Evolutionary conservation across 345 rosid species (phyloP).

Genomic region (Eucalyptus cloeziana): DNA sequence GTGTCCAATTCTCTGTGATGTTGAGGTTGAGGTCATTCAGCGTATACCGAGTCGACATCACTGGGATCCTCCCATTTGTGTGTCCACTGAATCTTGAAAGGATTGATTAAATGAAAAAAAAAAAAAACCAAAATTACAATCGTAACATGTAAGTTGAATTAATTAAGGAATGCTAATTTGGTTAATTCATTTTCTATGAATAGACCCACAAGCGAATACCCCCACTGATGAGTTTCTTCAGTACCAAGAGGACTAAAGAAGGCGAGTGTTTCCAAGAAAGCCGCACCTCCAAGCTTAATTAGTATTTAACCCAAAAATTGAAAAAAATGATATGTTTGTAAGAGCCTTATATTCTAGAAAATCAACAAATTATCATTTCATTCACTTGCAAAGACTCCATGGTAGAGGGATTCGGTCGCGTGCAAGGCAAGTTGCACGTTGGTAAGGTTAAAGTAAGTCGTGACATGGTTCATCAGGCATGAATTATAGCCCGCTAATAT

Average conservation of each 20-base stretch:
- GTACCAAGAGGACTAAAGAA: slow-evolving; percentile 38
- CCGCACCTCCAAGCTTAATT: slow-evolving; percentile 11
- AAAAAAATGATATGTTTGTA: neutral
- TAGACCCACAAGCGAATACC: slow-evolving; percentile 61
- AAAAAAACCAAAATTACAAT: neutral
- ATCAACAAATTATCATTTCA: neutral
- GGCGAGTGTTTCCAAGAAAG: slow-evolving; percentile 37
- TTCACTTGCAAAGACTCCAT: slow-evolving; percentile 62
- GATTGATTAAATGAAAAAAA: too few relatives aligned
- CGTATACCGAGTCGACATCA: slow-evolving; percentile 38
- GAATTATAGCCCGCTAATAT: slow-evolving; percentile 90
- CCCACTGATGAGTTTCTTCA: slow-evolving; percentile 40
- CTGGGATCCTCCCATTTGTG: slow-evolving; percentile 70
- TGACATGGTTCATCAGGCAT: slow-evolving; percentile 65
- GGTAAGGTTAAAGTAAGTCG: slow-evolving; percentile 58
- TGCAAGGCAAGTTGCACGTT: slow-evolving; percentile 88
- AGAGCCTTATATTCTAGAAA: neutral
- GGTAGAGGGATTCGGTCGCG: slow-evolving; percentile 55
- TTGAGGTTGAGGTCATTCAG: slow-evolving; percentile 46
- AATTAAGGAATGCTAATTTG: neutral
- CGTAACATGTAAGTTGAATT: too few relatives aligned
- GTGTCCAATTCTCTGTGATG: slow-evolving; percentile 42
- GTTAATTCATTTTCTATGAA: neutral
- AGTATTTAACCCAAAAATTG: neutral
- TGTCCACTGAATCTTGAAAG: slow-evolving; percentile 38